Base-by-base conservation (phyloP, 1,284 basidiomycete genomes). In the Lentinula novae-zelandiae region DNA sequence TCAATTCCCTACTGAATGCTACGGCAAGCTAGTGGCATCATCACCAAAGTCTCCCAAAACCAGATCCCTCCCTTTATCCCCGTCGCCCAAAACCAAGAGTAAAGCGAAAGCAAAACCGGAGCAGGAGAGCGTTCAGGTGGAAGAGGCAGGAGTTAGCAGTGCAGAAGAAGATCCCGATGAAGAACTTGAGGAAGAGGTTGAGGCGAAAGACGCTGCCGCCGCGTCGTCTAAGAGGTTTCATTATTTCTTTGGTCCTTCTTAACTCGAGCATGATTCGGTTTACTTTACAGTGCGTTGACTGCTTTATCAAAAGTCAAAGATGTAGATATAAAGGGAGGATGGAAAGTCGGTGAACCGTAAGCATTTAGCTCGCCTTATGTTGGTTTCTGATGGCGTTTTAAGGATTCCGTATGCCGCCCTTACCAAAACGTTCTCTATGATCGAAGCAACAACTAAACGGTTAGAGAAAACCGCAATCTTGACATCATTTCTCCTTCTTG, bases 381-480 rank as follows among this genome's bases (percentile, higher is more conserved):
- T 22, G 58, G 57, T 22, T 27, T 57, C 69, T 60, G 40, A 54
- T 36, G 53, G 22, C 13, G 22, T 20, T n/a, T 44, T 5, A 64
- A 96, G 95, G 1, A 90, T 98, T 10, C 96, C 97, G 0, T 99
- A 99, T 72, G 89, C 93, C 8, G 93, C 95, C 2, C 82, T 99
- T 31, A 88, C 95, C 1, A 88, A 93, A 64, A 87, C 92, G 0
- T 99, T 99, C 71, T 83, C 88, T 36, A 78, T 92, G 57, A 98
- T 99, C 65, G 96, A 98, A 73, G 87, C 88, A 2, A 99, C 97
- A 0, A 98, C 96, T 1, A 99, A 98, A 71, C 91, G 97, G 6
- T 78, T 98, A 42, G 95, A 97, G 73, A 99, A 98, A 73, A 92
- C 88, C 5, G 85, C 94, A 1, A 80, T 95, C 63, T 82, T 99